A percentile compares a stretch with the other conserved stretches of the same genome.
These are phyloP conservation scores for Parachaetomium inaequale DNA, from an alignment of 495 filamentous ascomycete genomes.

Conservation along the genomic window DNA sequence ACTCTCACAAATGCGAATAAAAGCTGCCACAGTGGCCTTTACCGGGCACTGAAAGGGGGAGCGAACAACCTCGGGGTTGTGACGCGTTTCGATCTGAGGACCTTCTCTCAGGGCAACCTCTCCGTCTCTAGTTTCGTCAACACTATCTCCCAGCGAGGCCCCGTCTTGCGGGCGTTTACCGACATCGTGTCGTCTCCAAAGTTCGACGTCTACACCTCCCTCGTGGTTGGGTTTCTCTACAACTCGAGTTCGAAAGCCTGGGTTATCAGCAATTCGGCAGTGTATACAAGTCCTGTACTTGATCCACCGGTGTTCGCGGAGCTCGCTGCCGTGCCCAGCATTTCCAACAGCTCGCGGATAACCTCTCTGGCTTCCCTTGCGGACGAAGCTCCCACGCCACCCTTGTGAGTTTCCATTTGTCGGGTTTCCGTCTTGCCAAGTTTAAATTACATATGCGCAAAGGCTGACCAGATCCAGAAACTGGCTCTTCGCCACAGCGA, in stretches of 20 bases:
- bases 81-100: slow-evolving; percentile 33
- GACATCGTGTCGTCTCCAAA: background rate
- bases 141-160: slow-evolving; percentile 8
- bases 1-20: slow-evolving; percentile 31
- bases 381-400: slow-evolving; percentile 4
- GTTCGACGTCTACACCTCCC: background rate
- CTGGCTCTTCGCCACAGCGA: background rate
- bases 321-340: slow-evolving; percentile 5
- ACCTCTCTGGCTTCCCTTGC: background rate
- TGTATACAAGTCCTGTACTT: background rate
- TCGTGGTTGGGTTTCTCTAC: background rate
- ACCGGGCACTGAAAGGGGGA: slow-evolving; percentile 53
- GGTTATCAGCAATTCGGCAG: slow-evolving; percentile 2
- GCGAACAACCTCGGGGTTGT: slow-evolving; percentile 55
- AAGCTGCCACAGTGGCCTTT: slow-evolving; percentile 44
- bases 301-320: slow-evolving; percentile 9
- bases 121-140: slow-evolving; percentile 15
- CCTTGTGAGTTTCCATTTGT: slow-evolving; percentile 5
- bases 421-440: background rate
- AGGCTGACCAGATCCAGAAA: background rate
- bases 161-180: background rate
- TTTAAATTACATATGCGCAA: background rate
- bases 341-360: slow-evolving; percentile 5
- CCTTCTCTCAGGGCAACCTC: slow-evolving; percentile 27
- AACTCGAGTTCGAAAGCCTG: slow-evolving; percentile 2